These are phyloP conservation scores for Piloderma croceum DNA, from an alignment of 768 basidiomycete genomes.

Conservation along the genomic window DNA sequence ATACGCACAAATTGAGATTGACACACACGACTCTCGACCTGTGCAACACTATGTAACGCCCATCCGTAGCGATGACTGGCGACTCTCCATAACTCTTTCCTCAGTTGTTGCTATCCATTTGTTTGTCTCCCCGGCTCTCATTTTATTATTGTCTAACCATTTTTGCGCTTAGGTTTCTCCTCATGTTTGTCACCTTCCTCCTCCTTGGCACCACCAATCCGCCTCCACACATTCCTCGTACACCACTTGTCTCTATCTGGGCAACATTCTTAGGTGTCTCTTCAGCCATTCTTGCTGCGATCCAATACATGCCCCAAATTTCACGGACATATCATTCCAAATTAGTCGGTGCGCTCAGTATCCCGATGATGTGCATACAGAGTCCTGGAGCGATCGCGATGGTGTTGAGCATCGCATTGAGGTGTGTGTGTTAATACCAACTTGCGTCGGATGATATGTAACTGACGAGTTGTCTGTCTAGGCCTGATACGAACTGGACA, in stretches of 20 bases:
- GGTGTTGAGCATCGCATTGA: slow-evolving; percentile 72
- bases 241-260: slow-evolving; percentile 43
- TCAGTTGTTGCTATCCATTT: slow-evolving; percentile 69
- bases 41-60: slow-evolving; percentile 32
- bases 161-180: slow-evolving; percentile 40
- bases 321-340: slow-evolving; percentile 68
- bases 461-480: too few relatives aligned
- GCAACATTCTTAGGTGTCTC: slow-evolving; percentile 84
- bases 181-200: slow-evolving; percentile 55
- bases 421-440: slow-evolving; percentile 37
- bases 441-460: too few relatives aligned
- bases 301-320: slow-evolving; percentile 90
- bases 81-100: slow-evolving; percentile 67
- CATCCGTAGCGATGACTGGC: slow-evolving; percentile 65
- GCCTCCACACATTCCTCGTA: slow-evolving; percentile 27
- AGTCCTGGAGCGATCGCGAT: slow-evolving; percentile 87
- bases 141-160: background rate
- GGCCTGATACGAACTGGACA: slow-evolving; percentile 82
- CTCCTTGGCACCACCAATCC: slow-evolving; percentile 44
- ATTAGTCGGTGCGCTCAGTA: slow-evolving; percentile 88
- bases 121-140: slow-evolving; percentile 39
- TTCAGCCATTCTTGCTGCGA: slow-evolving; percentile 68
- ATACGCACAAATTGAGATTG: slow-evolving; percentile 44
- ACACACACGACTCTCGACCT: slow-evolving; percentile 37
- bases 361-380: slow-evolving; percentile 95